A percentile compares a stretch with the other conserved stretches of the same genome.
These are phyloP conservation scores for Solanum raphanifolium DNA, from an alignment of 257 asterid genomes.

Conservation along the genomic window DNA sequence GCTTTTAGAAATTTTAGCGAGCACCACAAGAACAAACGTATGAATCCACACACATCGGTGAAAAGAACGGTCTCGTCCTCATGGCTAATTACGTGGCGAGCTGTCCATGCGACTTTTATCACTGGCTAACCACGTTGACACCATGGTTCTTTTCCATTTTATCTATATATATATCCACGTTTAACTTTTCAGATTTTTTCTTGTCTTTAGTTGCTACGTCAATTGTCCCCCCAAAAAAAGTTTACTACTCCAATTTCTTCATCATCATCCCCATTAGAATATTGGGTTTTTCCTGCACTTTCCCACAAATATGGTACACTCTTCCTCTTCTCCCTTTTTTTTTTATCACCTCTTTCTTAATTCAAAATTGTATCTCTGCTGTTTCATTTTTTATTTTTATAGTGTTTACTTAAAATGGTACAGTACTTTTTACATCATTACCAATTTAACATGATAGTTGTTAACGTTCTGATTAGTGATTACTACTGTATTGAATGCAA, in stretches of 20 bases:
- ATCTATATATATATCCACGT: not conserved
- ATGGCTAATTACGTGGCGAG: not conserved
- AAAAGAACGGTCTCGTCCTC: not conserved
- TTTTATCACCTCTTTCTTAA: not conserved
- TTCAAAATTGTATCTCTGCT: not conserved
- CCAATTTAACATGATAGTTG: not conserved
- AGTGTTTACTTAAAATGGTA: not conserved
- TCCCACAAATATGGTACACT: not conserved
- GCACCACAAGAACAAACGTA: not conserved
- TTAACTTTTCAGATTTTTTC: no score
- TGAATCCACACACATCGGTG: not conserved
- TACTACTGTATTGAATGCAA: not conserved
- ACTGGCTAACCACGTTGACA: not conserved
- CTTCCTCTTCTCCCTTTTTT: not conserved
- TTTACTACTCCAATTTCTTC: not conserved
- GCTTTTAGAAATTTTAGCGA: not conserved
- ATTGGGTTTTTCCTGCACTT: not conserved
- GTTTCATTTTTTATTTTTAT: not conserved
- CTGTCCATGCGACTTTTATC: not conserved
- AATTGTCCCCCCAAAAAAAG: not conserved
- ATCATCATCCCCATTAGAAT: not conserved
- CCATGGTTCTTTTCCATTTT: not conserved
- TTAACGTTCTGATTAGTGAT: not conserved
- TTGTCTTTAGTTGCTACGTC: not conserved
- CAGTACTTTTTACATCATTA: not conserved